These are phyloP conservation scores for Penicillium pancosmium DNA, from an alignment of 495 filamentous ascomycete species.

Conservation along the genomic window DNA sequence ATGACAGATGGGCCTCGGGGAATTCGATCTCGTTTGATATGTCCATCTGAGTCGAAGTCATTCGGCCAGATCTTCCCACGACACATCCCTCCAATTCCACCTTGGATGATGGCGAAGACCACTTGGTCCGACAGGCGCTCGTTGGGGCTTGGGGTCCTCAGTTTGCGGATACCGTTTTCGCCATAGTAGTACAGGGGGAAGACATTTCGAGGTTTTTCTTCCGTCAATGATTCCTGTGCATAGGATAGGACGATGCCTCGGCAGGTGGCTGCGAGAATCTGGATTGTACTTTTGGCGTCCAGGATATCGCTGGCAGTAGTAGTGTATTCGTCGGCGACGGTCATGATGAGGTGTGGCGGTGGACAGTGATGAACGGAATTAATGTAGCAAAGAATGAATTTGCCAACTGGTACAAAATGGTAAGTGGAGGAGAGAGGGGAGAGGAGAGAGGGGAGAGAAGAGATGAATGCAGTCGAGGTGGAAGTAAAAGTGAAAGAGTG, in stretches of 20 bases:
- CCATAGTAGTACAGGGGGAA: neutral
- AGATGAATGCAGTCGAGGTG: no score
- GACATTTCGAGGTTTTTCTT: neutral
- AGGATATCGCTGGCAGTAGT: no score
- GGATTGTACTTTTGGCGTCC: no score
- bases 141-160: neutral
- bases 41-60: neutral
- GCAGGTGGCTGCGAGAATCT: no score
- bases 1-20: neutral
- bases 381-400: no score
- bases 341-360: no score
- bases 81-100: neutral
- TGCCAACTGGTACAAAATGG: no score
- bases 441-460: no score
- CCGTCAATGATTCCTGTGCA: neutral
- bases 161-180: neutral
- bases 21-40: neutral
- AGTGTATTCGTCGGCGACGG: no score
- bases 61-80: neutral
- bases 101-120: slow-evolving; percentile 1
- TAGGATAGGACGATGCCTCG: neutral
- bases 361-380: no score
- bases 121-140: neutral
- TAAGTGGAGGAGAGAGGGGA: no score
- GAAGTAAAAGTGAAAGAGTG: no score